phyloP scores from a whole-genome alignment of 2,329 filamentous ascomycete genomes.

The Chalaropsis thielavioides region DNA sequence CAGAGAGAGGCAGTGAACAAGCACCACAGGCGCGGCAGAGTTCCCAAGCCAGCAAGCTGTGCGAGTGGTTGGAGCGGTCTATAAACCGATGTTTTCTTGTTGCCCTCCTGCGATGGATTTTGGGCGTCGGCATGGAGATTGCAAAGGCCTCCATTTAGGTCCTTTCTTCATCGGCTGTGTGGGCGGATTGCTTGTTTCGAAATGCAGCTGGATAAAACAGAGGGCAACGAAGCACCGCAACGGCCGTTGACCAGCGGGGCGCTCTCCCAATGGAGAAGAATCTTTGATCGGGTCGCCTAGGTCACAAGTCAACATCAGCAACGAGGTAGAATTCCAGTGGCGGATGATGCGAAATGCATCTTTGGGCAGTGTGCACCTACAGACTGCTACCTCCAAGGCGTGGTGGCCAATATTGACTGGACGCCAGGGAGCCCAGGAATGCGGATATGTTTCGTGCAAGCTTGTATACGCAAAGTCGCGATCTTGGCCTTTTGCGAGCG shows the following conservation, averaged over 20 bases:
- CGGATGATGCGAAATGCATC: neutral
- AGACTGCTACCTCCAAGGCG: neutral
- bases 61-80: neutral
- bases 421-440: constrained; percentile 7
- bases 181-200: neutral
- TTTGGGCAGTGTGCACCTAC: neutral
- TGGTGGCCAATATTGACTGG: neutral
- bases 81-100: neutral
- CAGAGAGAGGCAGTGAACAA: neutral
- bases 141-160: neutral
- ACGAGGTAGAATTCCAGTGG: constrained; percentile 9
- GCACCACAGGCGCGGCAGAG: neutral
- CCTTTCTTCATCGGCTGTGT: neutral
- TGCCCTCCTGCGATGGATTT: constrained; percentile 1
- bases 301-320: constrained; percentile 3
- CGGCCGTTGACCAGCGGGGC: neutral
- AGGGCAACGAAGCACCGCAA: neutral
- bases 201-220: neutral
- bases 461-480: constrained; percentile 3
- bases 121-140: constrained; percentile 4
- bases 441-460: neutral
- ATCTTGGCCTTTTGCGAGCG: neutral
- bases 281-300: constrained; percentile 6
- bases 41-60: neutral
- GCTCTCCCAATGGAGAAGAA: constrained; percentile 3